Percentiles rank a stretch among this genome's conserved stretches.
Evolutionary conservation across 164 flowering plant genomes (phyloP).

Genomic region (Vitis rotundifolia): DNA sequence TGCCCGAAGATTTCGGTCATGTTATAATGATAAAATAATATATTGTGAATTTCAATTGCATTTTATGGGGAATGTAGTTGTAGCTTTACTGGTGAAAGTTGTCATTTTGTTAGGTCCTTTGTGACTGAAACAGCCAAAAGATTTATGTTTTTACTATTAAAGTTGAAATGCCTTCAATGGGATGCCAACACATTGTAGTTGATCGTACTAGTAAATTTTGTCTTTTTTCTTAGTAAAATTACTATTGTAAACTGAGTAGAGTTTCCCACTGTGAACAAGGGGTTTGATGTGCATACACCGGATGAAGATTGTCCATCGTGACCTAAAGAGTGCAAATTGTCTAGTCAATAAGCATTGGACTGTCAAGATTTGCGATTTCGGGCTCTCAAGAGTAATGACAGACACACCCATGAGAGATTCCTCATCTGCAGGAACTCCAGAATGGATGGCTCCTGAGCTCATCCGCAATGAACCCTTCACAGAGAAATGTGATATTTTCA

Average conservation of each 20-base stretch:
- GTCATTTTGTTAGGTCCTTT: too few relatives aligned
- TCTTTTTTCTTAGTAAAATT: background rate
- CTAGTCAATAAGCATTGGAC: constrained; percentile 91
- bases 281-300: constrained; percentile 95
- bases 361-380: constrained; percentile 94
- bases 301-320: constrained; percentile 91
- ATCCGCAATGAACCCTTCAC: constrained; percentile 90
- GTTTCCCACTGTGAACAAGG: constrained; percentile 26
- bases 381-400: constrained; percentile 80
- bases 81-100: too few relatives aligned
- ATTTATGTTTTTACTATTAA: too few relatives aligned
- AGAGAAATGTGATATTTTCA: constrained; percentile 92
- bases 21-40: too few relatives aligned
- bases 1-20: too few relatives aligned
- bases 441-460: constrained; percentile 99
- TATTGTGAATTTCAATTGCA: too few relatives aligned
- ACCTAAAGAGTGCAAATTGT: constrained; percentile 93
- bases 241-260: constrained; percentile 9
- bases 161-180: too few relatives aligned
- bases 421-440: constrained; percentile 94
- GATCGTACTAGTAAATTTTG: background rate
- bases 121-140: too few relatives aligned
- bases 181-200: too few relatives aligned
- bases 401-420: constrained; percentile 58
- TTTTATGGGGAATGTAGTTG: too few relatives aligned